These are phyloP conservation scores for Pseudofabraea citricarpa DNA, from an alignment of 2,329 filamentous ascomycete species.

Conservation along the genomic window DNA sequence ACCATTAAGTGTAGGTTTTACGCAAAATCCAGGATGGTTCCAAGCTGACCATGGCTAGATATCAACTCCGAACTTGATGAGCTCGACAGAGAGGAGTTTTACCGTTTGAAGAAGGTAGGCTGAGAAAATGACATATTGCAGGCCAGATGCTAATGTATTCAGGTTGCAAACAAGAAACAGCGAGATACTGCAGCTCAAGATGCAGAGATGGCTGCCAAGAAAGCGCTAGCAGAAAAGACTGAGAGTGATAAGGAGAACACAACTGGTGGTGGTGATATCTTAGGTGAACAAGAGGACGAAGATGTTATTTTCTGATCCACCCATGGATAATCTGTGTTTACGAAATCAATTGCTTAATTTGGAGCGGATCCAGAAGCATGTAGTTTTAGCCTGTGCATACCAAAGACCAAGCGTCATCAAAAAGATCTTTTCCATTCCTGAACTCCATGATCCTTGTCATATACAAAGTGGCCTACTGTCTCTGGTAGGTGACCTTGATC, in stretches of 20 bases:
- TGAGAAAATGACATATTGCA: neutral
- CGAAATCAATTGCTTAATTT: slow-evolving; percentile 9
- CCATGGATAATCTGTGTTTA: neutral
- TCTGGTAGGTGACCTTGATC: slow-evolving; percentile 95
- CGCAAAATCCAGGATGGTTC: slow-evolving; percentile 3
- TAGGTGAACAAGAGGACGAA: slow-evolving; percentile 72
- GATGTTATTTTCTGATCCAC: slow-evolving; percentile 73
- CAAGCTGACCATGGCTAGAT: slow-evolving; percentile 42
- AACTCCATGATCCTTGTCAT: neutral
- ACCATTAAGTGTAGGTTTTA: slow-evolving; percentile 83
- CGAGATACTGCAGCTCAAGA: slow-evolving; percentile 68
- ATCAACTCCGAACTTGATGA: slow-evolving; percentile 99
- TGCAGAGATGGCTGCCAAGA: slow-evolving; percentile 71
- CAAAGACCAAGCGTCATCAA: slow-evolving; percentile 6
- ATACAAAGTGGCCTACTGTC: slow-evolving; percentile 53
- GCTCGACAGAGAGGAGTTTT: slow-evolving; percentile 96
- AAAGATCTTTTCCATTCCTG: slow-evolving; percentile 3
- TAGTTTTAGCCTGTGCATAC: slow-evolving; percentile 22
- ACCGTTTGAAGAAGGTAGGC: slow-evolving; percentile 79
- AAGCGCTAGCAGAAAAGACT: slow-evolving; percentile 44
- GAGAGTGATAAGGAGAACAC: slow-evolving; percentile 33
- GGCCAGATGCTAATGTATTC: slow-evolving; percentile 3
- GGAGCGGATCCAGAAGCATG: slow-evolving; percentile 15
- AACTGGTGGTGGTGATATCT: slow-evolving; percentile 54
- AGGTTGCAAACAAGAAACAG: slow-evolving; percentile 77